Base-by-base conservation (phyloP, 768 basidiomycete genomes). In the Lactarius quietus region DNA sequence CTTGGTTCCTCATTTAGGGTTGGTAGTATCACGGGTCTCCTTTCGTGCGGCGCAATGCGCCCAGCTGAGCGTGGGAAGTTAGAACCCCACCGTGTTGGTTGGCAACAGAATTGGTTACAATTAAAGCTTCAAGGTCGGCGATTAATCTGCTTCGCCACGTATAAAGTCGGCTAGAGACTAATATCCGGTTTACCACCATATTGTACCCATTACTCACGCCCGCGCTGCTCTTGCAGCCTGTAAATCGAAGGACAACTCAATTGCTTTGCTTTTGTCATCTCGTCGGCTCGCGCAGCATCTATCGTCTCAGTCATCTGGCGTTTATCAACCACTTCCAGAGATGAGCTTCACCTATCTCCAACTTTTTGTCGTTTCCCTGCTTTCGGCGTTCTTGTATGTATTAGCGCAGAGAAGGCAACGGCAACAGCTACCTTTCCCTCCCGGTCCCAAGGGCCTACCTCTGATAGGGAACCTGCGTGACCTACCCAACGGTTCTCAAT, bases 401-500 rank as follows among this genome's bases (percentile, higher is more conserved):
- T 35, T 57, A 8, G 4, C 20, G n/a, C 59, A n/a, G 35, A 48
- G n/a, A 26, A 57, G 53, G n/a, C 59, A n/a, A 61, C 38, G 26
- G 23, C 12, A 33, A 33, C 31, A 39, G 12, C 28, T 48, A 1
- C 57, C 63, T 3, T 52, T 45, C 26, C 71, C 70, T 15, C 67
- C 67, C 4, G 70, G 70, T 20, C 70, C 70, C 18, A 57, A 59
- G 31, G 64, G 61, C 17, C 64, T 68, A 17, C 70, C 70, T n/a
- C 29, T 71, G 17, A 55, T 71, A 17, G 70, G 70, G 43, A 71
- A 70, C 63, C 54, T 52, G 23, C 62, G 58, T 35, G 63, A 73
- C 35, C n/a, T 73, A 15, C 72, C 72, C 4, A 54, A 36, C n/a
- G n/a, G 52, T 3, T 59, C 59, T 23, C 38, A 55, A n/a, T 73